A percentile compares a stretch with the other conserved stretches of the same genome.
Evolutionary conservation across 371 early-diverging fungal species (phyloP).

Genomic region (Mucor saturninus): DNA sequence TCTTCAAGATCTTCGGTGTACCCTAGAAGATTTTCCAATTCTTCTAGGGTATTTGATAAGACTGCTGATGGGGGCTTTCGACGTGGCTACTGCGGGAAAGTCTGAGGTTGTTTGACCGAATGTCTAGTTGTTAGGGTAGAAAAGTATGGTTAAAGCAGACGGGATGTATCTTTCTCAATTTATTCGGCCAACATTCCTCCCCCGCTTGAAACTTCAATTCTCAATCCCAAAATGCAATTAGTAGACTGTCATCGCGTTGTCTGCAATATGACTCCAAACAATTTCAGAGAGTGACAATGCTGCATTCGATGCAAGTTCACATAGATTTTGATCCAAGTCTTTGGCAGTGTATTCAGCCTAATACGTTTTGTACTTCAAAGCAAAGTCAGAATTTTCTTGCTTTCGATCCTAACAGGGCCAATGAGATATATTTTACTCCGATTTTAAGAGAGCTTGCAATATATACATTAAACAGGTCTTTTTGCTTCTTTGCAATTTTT

Average conservation of each 20-base stretch:
- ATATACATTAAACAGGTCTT: too few relatives aligned
- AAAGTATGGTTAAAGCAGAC: background rate
- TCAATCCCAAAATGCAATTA: too few relatives aligned
- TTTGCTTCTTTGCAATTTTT: too few relatives aligned
- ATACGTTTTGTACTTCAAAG: background rate
- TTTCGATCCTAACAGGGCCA: background rate
- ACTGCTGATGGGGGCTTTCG: background rate
- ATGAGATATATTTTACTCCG: background rate
- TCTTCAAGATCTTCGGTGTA: background rate
- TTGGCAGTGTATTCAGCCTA: background rate
- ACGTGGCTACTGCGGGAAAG: too few relatives aligned
- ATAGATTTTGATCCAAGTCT: background rate
- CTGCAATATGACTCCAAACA: too few relatives aligned
- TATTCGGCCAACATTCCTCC: background rate
- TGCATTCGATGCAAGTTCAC: background rate
- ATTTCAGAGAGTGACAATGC: background rate
- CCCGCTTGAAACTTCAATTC: too few relatives aligned
- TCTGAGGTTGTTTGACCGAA: background rate
- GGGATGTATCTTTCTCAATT: background rate
- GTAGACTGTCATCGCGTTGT: too few relatives aligned
- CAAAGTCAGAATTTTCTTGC: background rate
- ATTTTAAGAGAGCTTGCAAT: background rate
- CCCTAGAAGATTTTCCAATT: background rate
- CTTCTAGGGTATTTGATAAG: background rate
- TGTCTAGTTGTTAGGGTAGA: background rate